Percentiles rank a stretch among this genome's conserved stretches.
phyloP scores from a whole-genome alignment of 225 moss, liverwort and hornwort species.

The Sphagnum contortum region DNA sequence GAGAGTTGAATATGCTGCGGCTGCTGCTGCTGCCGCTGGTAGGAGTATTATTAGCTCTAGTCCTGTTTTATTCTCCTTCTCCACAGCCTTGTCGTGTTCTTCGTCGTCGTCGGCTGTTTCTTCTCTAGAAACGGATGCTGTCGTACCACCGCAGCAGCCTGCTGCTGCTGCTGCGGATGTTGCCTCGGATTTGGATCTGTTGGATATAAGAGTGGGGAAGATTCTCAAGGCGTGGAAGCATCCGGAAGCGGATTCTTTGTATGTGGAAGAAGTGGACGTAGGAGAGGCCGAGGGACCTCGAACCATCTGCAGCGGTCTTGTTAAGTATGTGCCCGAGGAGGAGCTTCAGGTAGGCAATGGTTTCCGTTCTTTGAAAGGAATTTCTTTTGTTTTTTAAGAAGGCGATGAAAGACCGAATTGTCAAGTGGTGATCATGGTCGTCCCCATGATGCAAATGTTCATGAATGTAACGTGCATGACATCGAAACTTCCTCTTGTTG shows the following conservation, averaged over 20 bases:
- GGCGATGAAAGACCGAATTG: not conserved
- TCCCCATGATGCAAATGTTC: no score
- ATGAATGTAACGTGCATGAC: no score
- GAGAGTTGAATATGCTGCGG: no score
- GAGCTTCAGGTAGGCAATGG: constrained; percentile 56
- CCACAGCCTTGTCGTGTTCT: no score
- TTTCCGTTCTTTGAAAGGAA: not conserved
- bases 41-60: no score
- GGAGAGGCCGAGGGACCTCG: constrained; percentile 86
- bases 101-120: no score
- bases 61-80: no score
- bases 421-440: no score
- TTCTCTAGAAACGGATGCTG: no score
- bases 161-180: constrained; percentile 15
- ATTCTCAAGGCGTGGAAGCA: constrained; percentile 95
- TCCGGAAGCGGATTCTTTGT: constrained; percentile 88
- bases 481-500: no score
- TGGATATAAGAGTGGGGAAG: constrained; percentile 85
- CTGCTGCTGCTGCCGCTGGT: no score
- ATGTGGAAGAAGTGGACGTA: constrained; percentile 91
- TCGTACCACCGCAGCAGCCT: no score
- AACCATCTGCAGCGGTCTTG: constrained; percentile 97
- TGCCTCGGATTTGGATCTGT: constrained; percentile 48
- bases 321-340: constrained; percentile 65
- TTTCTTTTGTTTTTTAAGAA: not conserved